These are phyloP conservation scores for Termitomyces titanicus DNA, from an alignment of 768 basidiomycete genomes.

Conservation along the genomic window DNA sequence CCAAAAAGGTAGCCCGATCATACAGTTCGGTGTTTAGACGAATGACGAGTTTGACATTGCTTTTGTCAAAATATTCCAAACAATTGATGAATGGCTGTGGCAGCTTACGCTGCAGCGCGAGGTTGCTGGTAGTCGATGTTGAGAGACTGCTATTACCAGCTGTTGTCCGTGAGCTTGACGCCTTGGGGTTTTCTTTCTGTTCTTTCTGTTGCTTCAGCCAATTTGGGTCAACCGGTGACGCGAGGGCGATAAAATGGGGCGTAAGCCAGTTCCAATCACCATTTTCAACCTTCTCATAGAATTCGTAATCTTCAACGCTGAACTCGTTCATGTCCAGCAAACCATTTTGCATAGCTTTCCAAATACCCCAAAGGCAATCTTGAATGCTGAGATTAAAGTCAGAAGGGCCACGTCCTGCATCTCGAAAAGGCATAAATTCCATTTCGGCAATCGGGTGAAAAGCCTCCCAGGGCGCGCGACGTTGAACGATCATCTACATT, in stretches of 20 bases:
- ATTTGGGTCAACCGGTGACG: slow-evolving; percentile 78
- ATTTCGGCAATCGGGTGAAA: slow-evolving; percentile 91
- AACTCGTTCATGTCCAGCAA: slow-evolving; percentile 95
- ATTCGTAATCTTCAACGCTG: slow-evolving; percentile 89
- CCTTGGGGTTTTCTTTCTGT: slow-evolving; percentile 40
- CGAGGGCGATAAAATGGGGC: slow-evolving; percentile 90
- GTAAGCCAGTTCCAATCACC: slow-evolving; percentile 97
- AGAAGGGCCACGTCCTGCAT: slow-evolving; percentile 88
- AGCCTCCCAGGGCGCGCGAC: slow-evolving; percentile 89
- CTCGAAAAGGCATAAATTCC: slow-evolving; percentile 94
- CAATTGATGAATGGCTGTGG: slow-evolving; percentile 85
- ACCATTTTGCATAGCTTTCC: slow-evolving; percentile 88
- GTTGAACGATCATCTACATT: slow-evolving; percentile 84
- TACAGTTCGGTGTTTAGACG: slow-evolving; percentile 93
- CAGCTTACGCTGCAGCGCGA: slow-evolving; percentile 73
- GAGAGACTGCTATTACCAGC: slow-evolving; percentile 15
- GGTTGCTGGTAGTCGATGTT: slow-evolving; percentile 33
- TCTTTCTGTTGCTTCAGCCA: slow-evolving; percentile 81
- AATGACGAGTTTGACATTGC: slow-evolving; percentile 85
- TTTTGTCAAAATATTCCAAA: slow-evolving; percentile 87
- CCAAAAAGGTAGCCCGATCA: slow-evolving; percentile 75
- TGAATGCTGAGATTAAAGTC: slow-evolving; percentile 94
- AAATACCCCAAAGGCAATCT: slow-evolving; percentile 85
- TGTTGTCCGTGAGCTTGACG: slow-evolving; percentile 18
- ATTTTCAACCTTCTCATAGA: slow-evolving; percentile 93